These are phyloP conservation scores for Penicillium glabrum DNA, from an alignment of 2,329 filamentous ascomycete species.

Conservation along the genomic window DNA sequence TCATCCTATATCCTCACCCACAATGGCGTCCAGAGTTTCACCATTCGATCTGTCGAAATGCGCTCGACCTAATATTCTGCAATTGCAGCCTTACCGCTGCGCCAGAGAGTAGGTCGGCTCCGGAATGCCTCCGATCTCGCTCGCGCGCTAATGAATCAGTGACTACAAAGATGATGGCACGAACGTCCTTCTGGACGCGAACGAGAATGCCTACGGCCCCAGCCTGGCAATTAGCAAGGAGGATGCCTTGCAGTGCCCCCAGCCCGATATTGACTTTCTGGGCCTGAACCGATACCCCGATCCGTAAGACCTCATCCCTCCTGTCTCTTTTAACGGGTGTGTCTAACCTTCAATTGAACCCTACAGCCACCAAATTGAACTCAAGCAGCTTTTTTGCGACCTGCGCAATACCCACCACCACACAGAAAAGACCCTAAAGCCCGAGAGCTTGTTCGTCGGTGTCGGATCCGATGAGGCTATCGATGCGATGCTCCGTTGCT, in stretches of 20 bases:
- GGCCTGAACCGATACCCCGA: constrained; percentile 94
- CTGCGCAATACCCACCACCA: constrained; percentile 81
- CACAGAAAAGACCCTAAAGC: constrained; percentile 69
- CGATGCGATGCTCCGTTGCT: constrained; percentile 88
- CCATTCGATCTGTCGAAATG: constrained; percentile 73
- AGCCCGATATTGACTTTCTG: constrained; percentile 69
- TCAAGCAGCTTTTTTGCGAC: constrained; percentile 84
- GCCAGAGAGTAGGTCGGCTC: constrained; percentile 68
- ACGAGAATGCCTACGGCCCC: constrained; percentile 95
- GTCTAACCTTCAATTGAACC: not conserved
- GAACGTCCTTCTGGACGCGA: constrained; percentile 94
- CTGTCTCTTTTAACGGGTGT: not conserved
- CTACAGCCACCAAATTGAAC: constrained; percentile 70
- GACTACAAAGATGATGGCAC: constrained; percentile 99
- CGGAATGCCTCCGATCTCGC: constrained; percentile 6
- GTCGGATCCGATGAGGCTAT: constrained; percentile 97
- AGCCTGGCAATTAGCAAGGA: constrained; percentile 59
- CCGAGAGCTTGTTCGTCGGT: constrained; percentile 88
- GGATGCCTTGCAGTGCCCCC: constrained; percentile 49
- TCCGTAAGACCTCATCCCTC: constrained; percentile 51
- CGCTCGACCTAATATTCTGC: constrained; percentile 73
- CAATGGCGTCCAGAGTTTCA: constrained; percentile 43
- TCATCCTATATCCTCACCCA: constrained; percentile 10
- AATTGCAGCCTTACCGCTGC: constrained; percentile 76
- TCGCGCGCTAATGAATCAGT: constrained; percentile 50